phyloP scores from a whole-genome alignment of 1,139 yeast species.

The Cylindricascospora bacillispora region DNA sequence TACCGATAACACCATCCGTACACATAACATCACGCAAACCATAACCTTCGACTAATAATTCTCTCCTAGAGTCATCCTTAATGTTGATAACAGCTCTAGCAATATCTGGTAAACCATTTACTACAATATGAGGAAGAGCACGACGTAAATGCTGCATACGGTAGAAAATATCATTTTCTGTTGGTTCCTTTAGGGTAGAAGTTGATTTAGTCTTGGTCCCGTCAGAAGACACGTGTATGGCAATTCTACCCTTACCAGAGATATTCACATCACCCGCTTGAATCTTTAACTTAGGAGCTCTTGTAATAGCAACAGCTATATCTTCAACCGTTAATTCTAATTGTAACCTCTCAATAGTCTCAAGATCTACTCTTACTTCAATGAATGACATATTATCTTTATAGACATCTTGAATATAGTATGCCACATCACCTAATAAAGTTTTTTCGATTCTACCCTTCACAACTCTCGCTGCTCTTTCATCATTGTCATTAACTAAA shows the following conservation, averaged over 20 bases:
- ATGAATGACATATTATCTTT: conserved; percentile 67
- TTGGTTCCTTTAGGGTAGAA: conserved; percentile 33
- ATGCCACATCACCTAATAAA: conserved; percentile 71
- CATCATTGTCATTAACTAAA: conserved; percentile 85
- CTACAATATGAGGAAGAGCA: conserved; percentile 72
- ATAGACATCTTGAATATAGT: conserved; percentile 86
- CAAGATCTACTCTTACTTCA: conserved; percentile 69
- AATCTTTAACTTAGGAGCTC: conserved; percentile 85
- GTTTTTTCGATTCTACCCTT: conserved; percentile 97
- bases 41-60: conserved; percentile 91
- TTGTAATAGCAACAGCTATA: conserved; percentile 68
- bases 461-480: conserved; percentile 96
- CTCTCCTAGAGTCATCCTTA: conserved; percentile 69
- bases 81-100: conserved; percentile 95
- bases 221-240: conserved; percentile 60
- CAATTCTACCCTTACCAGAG: conserved; percentile 54
- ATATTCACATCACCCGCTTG: conserved; percentile 59
- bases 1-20: conserved; percentile 91
- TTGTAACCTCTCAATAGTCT: conserved; percentile 80
- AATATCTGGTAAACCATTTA: conserved; percentile 84
- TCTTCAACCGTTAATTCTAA: conserved; percentile 78
- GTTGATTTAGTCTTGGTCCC: conserved; percentile 31
- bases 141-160: conserved; percentile 85
- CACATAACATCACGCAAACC: conserved; percentile 95
- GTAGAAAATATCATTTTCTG: conserved; percentile 59